Evolutionary conservation across 169 alveolate genomes (phyloP).

Genomic region (Plasmodium vinckei): DNA sequence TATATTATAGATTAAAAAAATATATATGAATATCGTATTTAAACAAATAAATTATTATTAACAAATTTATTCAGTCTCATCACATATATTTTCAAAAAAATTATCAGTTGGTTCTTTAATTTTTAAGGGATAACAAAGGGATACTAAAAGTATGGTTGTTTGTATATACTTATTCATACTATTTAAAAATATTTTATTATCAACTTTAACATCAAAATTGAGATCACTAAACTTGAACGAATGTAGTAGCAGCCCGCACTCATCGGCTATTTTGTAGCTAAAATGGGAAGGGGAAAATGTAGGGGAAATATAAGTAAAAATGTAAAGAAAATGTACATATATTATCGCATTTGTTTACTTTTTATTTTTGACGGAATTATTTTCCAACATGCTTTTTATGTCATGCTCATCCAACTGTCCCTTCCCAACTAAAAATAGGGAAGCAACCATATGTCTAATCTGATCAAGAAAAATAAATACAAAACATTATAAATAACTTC

Average conservation of each 20-base stretch:
- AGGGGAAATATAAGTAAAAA: not conserved
- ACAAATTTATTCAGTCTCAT: not conserved
- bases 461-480: slow-evolving; percentile 1
- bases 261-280: slow-evolving; percentile 65
- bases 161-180: slow-evolving; percentile 52
- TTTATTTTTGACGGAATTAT: slow-evolving; percentile 10
- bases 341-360: slow-evolving; percentile 12
- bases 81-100: slow-evolving; percentile 39
- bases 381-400: slow-evolving; percentile 15
- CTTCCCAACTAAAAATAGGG: slow-evolving; percentile 52
- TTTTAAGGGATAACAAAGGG: slow-evolving; percentile 53
- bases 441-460: slow-evolving; percentile 75
- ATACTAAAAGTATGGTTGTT: slow-evolving; percentile 30
- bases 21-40: too few species aligned
- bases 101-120: slow-evolving; percentile 2
- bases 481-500: too few species aligned
- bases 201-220: slow-evolving; percentile 19
- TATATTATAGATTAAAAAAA: too few species aligned
- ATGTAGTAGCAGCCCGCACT: slow-evolving; percentile 44
- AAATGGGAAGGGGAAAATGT: not conserved
- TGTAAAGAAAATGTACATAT: too few species aligned
- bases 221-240: slow-evolving; percentile 60
- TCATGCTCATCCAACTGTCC: slow-evolving; percentile 15
- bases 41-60: too few species aligned
- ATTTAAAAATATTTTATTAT: slow-evolving; percentile 37